Conservation (phyloP, 768 basidiomycete species). For the Piloderma croceum region DNA sequence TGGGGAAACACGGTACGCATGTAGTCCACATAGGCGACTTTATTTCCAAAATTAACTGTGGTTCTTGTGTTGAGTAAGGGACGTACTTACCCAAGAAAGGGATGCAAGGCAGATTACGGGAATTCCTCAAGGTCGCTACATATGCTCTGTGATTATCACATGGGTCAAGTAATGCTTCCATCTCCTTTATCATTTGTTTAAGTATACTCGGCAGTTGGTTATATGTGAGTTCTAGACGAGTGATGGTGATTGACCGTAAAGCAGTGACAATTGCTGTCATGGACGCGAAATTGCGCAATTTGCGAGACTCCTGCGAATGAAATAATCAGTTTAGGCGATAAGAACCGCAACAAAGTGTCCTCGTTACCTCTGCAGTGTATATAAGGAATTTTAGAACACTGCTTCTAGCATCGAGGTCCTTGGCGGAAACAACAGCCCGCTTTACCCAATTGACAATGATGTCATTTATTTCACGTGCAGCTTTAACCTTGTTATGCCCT, state of each 20-base stretch:
- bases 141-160: slow-evolving; percentile 33
- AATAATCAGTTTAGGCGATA: background rate
- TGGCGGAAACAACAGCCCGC: slow-evolving; percentile 35
- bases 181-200: slow-evolving; percentile 25
- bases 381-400: slow-evolving; percentile 41
- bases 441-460: slow-evolving; percentile 37
- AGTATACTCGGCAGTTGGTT: slow-evolving; percentile 24
- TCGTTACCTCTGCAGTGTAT: slow-evolving; percentile 35
- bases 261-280: slow-evolving; percentile 38
- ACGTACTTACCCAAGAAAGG: slow-evolving; percentile 31
- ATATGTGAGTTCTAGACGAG: slow-evolving; percentile 31
- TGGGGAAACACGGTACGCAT: slow-evolving; percentile 27
- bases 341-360: no score
- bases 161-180: slow-evolving; percentile 31
- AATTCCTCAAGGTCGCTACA: slow-evolving; percentile 27
- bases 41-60: background rate
- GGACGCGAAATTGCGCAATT: slow-evolving; percentile 39
- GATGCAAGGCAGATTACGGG: slow-evolving; percentile 10
- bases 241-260: slow-evolving; percentile 35
- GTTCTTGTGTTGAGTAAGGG: slow-evolving; percentile 3
- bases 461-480: slow-evolving; percentile 31
- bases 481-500: slow-evolving; percentile 29
- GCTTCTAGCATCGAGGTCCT: slow-evolving; percentile 31
- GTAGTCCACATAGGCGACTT: slow-evolving; percentile 22
- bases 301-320: slow-evolving; percentile 37